Conservation (phyloP, 345 rosid genomes). For the Anastatica hierochuntica region DNA sequence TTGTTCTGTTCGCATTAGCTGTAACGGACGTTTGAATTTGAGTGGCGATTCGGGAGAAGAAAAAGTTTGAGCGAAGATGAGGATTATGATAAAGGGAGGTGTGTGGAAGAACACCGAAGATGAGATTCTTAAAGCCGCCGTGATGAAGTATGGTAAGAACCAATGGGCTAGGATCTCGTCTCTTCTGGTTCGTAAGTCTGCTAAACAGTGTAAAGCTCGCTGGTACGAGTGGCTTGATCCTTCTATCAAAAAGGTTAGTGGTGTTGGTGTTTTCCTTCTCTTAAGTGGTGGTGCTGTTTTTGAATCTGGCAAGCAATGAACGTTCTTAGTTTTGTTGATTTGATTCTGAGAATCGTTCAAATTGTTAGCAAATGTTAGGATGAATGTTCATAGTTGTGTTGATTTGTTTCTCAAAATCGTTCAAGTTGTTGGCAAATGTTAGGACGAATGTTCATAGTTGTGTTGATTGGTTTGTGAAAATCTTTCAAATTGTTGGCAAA, state of each 20-base stretch:
- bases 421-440: too few species aligned
- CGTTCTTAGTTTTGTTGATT: too few species aligned
- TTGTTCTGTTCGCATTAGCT: conserved; percentile 5
- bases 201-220: conserved; percentile 99
- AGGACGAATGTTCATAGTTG: too few species aligned
- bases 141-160: conserved; percentile 97
- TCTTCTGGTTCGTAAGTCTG: conserved; percentile 94
- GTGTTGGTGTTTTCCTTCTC: too few species aligned
- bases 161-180: conserved; percentile 99
- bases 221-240: conserved; percentile 99
- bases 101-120: conserved; percentile 99
- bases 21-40: conserved; percentile 7
- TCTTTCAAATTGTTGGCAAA: too few species aligned
- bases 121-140: conserved; percentile 97
- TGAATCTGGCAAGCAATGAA: too few species aligned
- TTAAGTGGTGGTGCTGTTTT: too few species aligned
- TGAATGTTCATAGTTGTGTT: too few species aligned
- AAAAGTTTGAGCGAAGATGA: conserved; percentile 51
- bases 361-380: too few species aligned
- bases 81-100: conserved; percentile 99
- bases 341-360: too few species aligned
- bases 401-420: too few species aligned
- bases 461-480: too few species aligned
- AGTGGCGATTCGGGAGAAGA: neutral
- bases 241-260: conserved; percentile 82